Percentiles rank a stretch among this genome's conserved stretches.
Evolutionary conservation across 768 basidiomycete species (phyloP).

Genomic region (Boletus huronensis): DNA sequence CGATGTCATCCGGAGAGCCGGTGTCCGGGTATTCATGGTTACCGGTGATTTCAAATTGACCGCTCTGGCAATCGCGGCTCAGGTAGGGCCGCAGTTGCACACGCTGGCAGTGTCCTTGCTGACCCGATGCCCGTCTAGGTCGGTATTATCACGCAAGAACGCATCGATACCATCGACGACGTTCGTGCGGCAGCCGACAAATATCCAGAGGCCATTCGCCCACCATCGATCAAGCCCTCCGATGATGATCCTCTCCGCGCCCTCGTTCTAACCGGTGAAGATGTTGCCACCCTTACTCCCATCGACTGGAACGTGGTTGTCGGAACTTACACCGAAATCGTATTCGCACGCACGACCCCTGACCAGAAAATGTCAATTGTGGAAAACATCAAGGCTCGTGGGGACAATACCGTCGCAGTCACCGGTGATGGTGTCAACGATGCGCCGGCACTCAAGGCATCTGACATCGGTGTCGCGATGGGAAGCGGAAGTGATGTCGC

Average conservation of each 20-base stretch:
- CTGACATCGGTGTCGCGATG: slow-evolving; percentile 56
- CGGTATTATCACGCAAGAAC: slow-evolving; percentile 39
- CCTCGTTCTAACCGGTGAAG: slow-evolving; percentile 44
- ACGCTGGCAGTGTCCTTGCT: neutral
- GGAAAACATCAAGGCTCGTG: slow-evolving; percentile 46
- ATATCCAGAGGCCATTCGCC: slow-evolving; percentile 13
- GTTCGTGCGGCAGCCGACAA: slow-evolving; percentile 22
- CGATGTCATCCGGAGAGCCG: slow-evolving; percentile 44
- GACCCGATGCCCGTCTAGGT: slow-evolving; percentile 29
- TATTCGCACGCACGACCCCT: slow-evolving; percentile 53
- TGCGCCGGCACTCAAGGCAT: slow-evolving; percentile 47
- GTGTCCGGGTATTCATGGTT: slow-evolving; percentile 54
- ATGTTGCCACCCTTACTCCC: slow-evolving; percentile 35
- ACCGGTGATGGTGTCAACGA: slow-evolving; percentile 60
- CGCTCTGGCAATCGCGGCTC: slow-evolving; percentile 47
- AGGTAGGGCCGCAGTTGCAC: slow-evolving; percentile 31
- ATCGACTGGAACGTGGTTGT: slow-evolving; percentile 40
- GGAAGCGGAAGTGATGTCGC: slow-evolving; percentile 48
- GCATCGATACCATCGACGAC: slow-evolving; percentile 33
- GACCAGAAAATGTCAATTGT: slow-evolving; percentile 60
- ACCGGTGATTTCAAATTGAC: slow-evolving; percentile 57
- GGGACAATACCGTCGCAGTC: slow-evolving; percentile 48
- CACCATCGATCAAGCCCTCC: slow-evolving; percentile 33
- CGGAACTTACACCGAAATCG: slow-evolving; percentile 40
- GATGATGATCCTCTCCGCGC: slow-evolving; percentile 37